These are phyloP conservation scores for Backusella liffmaniae DNA, from an alignment of 192 early-diverging fungal genomes.

Conservation along the genomic window DNA sequence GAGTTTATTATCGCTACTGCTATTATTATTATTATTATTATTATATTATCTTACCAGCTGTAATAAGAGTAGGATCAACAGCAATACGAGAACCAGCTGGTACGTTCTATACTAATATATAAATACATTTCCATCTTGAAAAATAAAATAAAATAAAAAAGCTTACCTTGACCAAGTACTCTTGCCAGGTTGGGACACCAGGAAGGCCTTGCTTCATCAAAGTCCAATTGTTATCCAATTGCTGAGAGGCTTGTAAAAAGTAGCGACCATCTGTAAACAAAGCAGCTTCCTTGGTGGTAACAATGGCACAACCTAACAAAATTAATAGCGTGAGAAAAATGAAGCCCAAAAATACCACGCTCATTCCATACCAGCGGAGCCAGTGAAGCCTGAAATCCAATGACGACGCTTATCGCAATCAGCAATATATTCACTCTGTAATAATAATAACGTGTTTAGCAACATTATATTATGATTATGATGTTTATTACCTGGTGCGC, in stretches of 20 bases:
- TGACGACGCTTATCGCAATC: conserved; percentile 83
- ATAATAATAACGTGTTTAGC: not conserved
- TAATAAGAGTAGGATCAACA: conserved; percentile 87
- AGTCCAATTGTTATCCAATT: conserved; percentile 92
- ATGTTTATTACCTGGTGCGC: conserved; percentile 78
- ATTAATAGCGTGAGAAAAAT: conserved; percentile 13
- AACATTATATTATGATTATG: not conserved
- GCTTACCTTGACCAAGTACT: conserved; percentile 74
- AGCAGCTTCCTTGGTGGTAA: conserved; percentile 74
- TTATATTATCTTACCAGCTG: conserved; percentile 54
- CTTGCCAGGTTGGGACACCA: conserved; percentile 86
- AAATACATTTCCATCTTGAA: not conserved
- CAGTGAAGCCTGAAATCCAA: conserved; percentile 94
- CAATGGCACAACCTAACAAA: conserved; percentile 72
- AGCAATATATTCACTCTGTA: conserved; percentile 94
- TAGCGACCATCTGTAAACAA: conserved; percentile 98
- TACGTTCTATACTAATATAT: conserved; percentile 44
- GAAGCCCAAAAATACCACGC: not conserved
- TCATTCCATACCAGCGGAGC: conserved; percentile 78
- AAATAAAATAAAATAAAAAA: too few relatives aligned
- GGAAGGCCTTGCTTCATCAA: conserved; percentile 91
- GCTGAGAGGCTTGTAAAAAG: conserved; percentile 92
- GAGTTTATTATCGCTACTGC: conserved; percentile 10
- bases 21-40: not conserved
- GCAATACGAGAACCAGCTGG: conserved; percentile 80